These are phyloP conservation scores for Wakefieldia striispora DNA, from an alignment of 768 basidiomycete genomes.

Conservation along the genomic window DNA sequence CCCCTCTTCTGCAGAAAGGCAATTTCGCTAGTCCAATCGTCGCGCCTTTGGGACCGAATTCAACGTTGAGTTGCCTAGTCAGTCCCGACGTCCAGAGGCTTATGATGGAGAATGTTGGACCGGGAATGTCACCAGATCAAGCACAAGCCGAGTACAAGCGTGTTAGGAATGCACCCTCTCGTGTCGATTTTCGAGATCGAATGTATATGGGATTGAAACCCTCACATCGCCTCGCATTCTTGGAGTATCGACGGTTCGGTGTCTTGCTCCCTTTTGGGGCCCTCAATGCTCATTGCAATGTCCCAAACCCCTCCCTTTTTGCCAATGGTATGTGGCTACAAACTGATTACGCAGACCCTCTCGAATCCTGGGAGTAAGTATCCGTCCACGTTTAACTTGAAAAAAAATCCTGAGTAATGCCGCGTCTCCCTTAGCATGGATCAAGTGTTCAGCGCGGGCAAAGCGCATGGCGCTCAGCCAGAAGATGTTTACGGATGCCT, in stretches of 20 bases:
- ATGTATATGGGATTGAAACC: constrained; percentile 40
- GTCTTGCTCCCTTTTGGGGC: constrained; percentile 51
- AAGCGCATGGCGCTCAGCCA: constrained; percentile 34
- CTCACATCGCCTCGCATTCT: constrained; percentile 43
- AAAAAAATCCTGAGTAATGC: not conserved
- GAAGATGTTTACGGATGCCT: constrained; percentile 52
- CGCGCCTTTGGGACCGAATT: constrained; percentile 10
- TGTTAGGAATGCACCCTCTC: constrained; percentile 35
- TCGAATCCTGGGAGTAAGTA: constrained; percentile 50
- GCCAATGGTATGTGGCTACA: constrained; percentile 45
- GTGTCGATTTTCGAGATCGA: constrained; percentile 43
- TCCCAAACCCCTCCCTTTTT: constrained; percentile 47
- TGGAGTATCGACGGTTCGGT: constrained; percentile 39
- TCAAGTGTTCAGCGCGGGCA: constrained; percentile 39
- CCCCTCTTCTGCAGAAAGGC: constrained; percentile 13
- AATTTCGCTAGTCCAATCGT: not conserved
- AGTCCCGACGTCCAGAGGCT: constrained; percentile 6
- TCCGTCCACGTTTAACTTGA: not conserved
- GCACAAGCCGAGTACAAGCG: constrained; percentile 34
- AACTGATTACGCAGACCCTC: constrained; percentile 40
- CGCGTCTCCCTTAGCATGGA: constrained; percentile 31
- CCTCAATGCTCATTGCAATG: constrained; percentile 38
- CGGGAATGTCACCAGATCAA: constrained; percentile 16
- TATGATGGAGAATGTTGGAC: constrained; percentile 14
- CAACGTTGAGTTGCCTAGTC: constrained; percentile 17